These are phyloP conservation scores for Fusarium xyrophilum DNA, from an alignment of 2,329 filamentous ascomycete species.

Conservation along the genomic window DNA sequence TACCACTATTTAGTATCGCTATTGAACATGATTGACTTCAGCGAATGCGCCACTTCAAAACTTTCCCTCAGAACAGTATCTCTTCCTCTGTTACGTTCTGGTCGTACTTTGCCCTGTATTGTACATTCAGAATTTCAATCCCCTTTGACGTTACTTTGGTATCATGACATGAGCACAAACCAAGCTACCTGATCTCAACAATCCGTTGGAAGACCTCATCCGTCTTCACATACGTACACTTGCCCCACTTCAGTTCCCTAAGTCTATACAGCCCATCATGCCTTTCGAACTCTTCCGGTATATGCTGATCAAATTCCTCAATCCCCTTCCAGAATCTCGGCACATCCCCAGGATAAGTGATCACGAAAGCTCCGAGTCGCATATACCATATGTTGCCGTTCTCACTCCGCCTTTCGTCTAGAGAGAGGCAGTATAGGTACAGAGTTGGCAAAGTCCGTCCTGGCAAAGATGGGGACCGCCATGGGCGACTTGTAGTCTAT, in stretches of 20 bases:
- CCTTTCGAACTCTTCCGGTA: neutral
- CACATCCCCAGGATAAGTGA: neutral
- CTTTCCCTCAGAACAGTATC: rapidly evolving
- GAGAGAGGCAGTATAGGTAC: slow-evolving; percentile 4
- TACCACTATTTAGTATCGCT: neutral
- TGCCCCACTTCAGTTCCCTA: neutral
- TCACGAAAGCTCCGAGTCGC: slow-evolving; percentile 4
- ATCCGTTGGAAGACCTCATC: slow-evolving; percentile 1
- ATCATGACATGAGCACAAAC: neutral
- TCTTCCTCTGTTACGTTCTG: neutral
- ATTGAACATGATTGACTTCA: neutral
- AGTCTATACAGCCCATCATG: neutral
- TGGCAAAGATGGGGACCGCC: slow-evolving; percentile 10
- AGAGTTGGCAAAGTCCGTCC: neutral
- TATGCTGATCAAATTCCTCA: neutral
- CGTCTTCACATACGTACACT: neutral
- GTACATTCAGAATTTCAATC: neutral
- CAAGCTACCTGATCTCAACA: neutral
- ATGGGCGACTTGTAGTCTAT: neutral
- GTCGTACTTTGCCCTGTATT: neutral
- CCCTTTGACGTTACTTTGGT: too few relatives aligned
- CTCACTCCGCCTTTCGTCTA: neutral
- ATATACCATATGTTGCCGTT: neutral
- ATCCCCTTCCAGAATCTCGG: neutral
- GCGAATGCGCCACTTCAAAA: too few relatives aligned